Conservation (phyloP, 805 yeast species). For the Millerozyma miso region DNA sequence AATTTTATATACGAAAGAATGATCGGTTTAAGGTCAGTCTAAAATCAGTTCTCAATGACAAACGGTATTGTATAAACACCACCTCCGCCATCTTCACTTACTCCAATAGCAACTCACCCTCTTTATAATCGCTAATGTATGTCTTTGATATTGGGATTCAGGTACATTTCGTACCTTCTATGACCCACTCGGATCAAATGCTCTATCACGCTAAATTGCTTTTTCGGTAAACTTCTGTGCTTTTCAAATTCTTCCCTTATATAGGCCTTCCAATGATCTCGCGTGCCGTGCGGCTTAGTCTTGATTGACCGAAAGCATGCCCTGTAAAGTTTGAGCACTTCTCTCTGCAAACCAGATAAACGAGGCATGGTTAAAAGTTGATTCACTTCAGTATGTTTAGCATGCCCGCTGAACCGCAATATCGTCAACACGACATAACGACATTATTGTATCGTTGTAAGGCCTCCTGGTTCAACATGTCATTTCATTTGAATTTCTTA, state of each 20-base stretch:
- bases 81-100: too few species aligned
- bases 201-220: slow-evolving; percentile 83
- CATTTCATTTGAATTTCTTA: too few species aligned
- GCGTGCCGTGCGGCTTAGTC: slow-evolving; percentile 46
- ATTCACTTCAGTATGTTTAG: too few species aligned
- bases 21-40: too few species aligned
- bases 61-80: too few species aligned
- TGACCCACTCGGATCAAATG: slow-evolving; percentile 76
- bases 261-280: slow-evolving; percentile 39
- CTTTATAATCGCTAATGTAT: too few species aligned
- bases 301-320: slow-evolving; percentile 42
- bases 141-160: slow-evolving; percentile 67
- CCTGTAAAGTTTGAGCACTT: slow-evolving; percentile 49
- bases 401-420: too few species aligned
- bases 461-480: too few species aligned
- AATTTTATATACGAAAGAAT: neutral
- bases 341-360: slow-evolving; percentile 41
- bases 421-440: too few species aligned
- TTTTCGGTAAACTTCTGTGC: slow-evolving; percentile 55
- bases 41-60: too few species aligned
- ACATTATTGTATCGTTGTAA: too few species aligned
- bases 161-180: slow-evolving; percentile 66
- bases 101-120: too few species aligned
- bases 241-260: slow-evolving; percentile 61
- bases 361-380: slow-evolving; percentile 23